Base-by-base conservation (phyloP, 208 protist species). In the Leishmania turanica region DNA sequence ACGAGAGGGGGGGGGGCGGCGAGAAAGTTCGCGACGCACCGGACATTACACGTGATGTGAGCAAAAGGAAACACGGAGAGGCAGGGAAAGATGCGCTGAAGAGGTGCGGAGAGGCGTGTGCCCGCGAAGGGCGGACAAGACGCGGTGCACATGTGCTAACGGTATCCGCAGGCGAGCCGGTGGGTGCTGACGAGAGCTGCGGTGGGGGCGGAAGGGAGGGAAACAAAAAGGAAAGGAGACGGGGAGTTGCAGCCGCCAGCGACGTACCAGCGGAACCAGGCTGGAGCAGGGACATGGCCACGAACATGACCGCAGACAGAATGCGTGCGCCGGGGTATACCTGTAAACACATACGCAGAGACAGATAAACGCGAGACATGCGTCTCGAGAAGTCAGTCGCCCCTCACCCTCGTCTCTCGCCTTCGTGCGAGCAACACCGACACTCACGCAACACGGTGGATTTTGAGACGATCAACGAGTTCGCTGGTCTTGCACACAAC, bases 401-500 rank as follows among this genome's bases (percentile, higher is more conserved):
- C 6, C 11, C 1, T 9, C 42, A 49, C 68, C 2, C 68, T n/a
- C 4, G 21, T 42, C 65, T n/a, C 37, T 47, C 19, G 19, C 21
- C 21, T 11, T n/a, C 17, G 24, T 49, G 19, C 56, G 37, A 51
- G 58, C 21, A 53, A 24, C 13, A 65, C 47, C 56, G 6, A 56
- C 17, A 54, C 45, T 68, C 45, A 88, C 47, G 24, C 71, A 47
- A 87, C 31, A 11, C 85, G 82, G 45, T 79, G 82, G 7, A 93
- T 77, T 70, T 88, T 90, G 76, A 89, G 89, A 11, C 88, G 77
- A 37, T 90, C 77, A 15, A 96, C 68, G 17, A 96, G 83, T 58
- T 96, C 92, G 65, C 89, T 94, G n/a, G 65, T 62, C 70, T 87
- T 88, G 78, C 85, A 91, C 54, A 97, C 45, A 37, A 97, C 75